These are phyloP conservation scores for Moricandia moricandioides DNA, from an alignment of 345 rosid species.

Conservation along the genomic window DNA sequence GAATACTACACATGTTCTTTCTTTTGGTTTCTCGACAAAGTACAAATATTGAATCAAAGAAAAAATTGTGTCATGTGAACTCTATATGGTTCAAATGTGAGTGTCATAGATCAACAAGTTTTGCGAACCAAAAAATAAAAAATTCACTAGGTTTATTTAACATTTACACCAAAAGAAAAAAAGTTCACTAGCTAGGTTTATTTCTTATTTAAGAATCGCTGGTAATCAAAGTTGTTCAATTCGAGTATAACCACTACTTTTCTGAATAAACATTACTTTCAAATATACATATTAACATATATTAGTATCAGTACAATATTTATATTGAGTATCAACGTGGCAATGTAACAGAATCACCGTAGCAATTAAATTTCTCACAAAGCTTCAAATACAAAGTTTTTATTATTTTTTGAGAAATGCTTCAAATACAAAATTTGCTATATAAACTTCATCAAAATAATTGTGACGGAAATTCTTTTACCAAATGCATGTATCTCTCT, in stretches of 20 bases:
- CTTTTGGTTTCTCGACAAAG: neutral
- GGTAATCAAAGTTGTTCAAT: no score
- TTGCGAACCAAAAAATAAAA: neutral
- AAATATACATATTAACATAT: no score
- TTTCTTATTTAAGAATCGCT: no score
- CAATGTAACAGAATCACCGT: no score
- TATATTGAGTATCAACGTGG: no score
- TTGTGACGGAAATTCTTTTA: neutral
- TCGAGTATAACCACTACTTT: no score
- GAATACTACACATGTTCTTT: no score
- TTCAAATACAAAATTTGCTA: neutral
- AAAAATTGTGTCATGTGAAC: neutral
- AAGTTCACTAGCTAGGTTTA: constrained; percentile 1
- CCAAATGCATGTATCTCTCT: neutral
- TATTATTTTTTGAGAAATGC: no score
- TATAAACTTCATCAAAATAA: neutral
- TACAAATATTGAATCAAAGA: neutral
- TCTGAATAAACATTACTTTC: no score
- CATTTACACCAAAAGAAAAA: neutral
- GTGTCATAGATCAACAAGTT: constrained; percentile 7
- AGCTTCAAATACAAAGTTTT: no score
- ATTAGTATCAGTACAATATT: no score
- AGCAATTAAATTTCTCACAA: no score
- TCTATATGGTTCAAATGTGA: constrained; percentile 1
- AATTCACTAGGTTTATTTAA: neutral